A percentile compares a stretch with the other conserved stretches of the same genome.
Evolutionary conservation across 2,329 filamentous ascomycete genomes (phyloP).

Genomic region (Venturia nashicola): DNA sequence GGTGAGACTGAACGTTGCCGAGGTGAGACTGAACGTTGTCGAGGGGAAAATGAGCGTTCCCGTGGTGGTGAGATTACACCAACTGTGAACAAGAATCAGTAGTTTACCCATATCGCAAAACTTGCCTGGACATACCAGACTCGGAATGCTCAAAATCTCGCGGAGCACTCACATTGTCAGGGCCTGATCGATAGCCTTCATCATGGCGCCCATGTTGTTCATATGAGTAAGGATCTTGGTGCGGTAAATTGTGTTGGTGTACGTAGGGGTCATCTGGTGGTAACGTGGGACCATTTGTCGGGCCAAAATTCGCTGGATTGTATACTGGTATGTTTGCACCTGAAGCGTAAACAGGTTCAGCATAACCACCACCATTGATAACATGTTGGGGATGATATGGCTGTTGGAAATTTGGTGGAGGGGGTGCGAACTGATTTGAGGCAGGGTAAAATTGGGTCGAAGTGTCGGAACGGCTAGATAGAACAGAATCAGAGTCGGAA

Average conservation of each 20-base stretch:
- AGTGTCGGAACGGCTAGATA: constrained; percentile 14
- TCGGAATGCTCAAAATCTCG: constrained; percentile 20
- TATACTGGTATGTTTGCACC: constrained; percentile 20
- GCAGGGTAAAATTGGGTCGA: constrained; percentile 28
- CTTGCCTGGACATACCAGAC: constrained; percentile 22
- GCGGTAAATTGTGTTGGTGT: constrained; percentile 3
- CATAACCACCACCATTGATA: constrained; percentile 3
- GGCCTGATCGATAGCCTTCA: constrained; percentile 19
- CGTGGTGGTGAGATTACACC: constrained; percentile 14
- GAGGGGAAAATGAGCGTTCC: not conserved
- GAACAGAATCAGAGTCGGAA: constrained; percentile 23
- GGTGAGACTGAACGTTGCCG: not conserved
- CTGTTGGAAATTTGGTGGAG: constrained; percentile 19
- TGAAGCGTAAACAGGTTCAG: constrained; percentile 15
- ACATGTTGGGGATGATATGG: constrained; percentile 9
- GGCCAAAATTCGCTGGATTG: constrained; percentile 34
- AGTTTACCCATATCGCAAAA: constrained; percentile 6
- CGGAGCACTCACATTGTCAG: constrained; percentile 39
- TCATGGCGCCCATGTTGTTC: constrained; percentile 14
- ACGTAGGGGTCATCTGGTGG: constrained; percentile 8
- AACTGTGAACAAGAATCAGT: constrained; percentile 13
- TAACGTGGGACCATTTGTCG: constrained; percentile 14
- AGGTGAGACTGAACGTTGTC: not conserved
- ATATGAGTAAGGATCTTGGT: constrained; percentile 14
- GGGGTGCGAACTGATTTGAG: constrained; percentile 37